phyloP scores from a whole-genome alignment of 768 basidiomycete species.

The Leccinum aurantiacum region DNA sequence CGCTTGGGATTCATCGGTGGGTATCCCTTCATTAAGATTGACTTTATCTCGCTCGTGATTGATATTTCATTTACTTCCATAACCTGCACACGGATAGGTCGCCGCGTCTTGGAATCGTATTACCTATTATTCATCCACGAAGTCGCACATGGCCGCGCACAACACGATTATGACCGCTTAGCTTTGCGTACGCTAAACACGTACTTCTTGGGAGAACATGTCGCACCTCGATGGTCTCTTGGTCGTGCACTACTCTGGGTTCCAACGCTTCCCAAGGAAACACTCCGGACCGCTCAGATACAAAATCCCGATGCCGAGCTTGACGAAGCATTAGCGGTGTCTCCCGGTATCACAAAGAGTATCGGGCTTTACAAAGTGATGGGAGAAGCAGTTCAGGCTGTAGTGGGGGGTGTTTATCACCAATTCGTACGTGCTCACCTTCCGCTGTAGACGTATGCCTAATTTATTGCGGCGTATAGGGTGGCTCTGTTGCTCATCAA shows the following conservation, averaged over 20 bases:
- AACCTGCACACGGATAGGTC: constrained; percentile 45
- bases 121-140: constrained; percentile 70
- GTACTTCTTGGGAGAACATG: constrained; percentile 67
- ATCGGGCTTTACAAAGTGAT: constrained; percentile 77
- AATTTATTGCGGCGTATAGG: constrained; percentile 14
- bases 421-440: constrained; percentile 63
- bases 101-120: constrained; percentile 75
- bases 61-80: background rate
- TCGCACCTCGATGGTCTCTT: constrained; percentile 75
- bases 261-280: constrained; percentile 48
- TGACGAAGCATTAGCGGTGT: constrained; percentile 28
- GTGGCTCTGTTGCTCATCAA: constrained; percentile 34
- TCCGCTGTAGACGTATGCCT: constrained; percentile 19
- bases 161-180: constrained; percentile 60
- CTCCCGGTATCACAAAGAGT: constrained; percentile 42
- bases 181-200: constrained; percentile 61
- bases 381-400: constrained; percentile 73
- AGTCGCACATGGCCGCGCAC: constrained; percentile 43
- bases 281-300: constrained; percentile 24
- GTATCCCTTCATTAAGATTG: background rate
- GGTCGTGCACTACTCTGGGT: constrained; percentile 76
- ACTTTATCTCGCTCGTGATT: constrained; percentile 1
- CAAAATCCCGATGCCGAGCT: constrained; percentile 28
- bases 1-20: constrained; percentile 71
- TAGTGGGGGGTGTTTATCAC: constrained; percentile 74